phyloP scores from a whole-genome alignment of 208 protist genomes.

The Balamuthia mandrillaris region DNA sequence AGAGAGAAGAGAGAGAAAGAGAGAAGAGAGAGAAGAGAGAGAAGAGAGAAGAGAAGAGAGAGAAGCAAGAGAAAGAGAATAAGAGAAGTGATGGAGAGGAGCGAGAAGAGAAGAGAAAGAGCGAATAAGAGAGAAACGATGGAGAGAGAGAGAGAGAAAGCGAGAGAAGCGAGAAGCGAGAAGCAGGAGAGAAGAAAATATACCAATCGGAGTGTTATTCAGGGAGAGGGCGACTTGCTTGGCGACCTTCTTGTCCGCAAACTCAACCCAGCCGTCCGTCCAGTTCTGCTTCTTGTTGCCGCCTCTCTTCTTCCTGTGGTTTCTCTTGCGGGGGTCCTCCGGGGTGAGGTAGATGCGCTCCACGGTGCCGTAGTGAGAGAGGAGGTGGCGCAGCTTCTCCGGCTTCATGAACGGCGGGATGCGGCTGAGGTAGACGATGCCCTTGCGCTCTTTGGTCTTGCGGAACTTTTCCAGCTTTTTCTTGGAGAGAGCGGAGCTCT shows the following conservation, averaged over 20 bases:
- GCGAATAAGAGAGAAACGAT: background rate
- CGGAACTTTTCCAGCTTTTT: slow-evolving; percentile 27
- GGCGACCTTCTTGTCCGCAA: slow-evolving; percentile 65
- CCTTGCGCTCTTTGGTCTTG: slow-evolving; percentile 33
- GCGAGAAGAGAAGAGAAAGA: background rate
- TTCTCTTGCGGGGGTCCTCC: slow-evolving; percentile 56
- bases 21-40: background rate
- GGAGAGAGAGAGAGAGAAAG: too few species aligned
- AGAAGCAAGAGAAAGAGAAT: background rate
- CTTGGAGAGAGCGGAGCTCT: background rate
- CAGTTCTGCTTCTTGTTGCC: slow-evolving; percentile 68
- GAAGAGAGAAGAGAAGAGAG: background rate
- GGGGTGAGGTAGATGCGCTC: slow-evolving; percentile 65
- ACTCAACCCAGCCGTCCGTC: slow-evolving; percentile 76
- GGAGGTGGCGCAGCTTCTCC: slow-evolving; percentile 60
- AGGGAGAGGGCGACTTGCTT: slow-evolving; percentile 52
- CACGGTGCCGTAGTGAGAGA: slow-evolving; percentile 63
- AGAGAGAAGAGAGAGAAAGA: too few species aligned
- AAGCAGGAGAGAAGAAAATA: too few species aligned
- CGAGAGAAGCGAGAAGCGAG: too few species aligned
- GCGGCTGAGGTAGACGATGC: slow-evolving; percentile 66
- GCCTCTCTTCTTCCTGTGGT: slow-evolving; percentile 43
- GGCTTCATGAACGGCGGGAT: slow-evolving; percentile 74
- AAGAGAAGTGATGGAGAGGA: background rate
- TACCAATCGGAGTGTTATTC: slow-evolving; percentile 61